phyloP scores from a whole-genome alignment of 148 eudicot species.

The Cornus florida region DNA sequence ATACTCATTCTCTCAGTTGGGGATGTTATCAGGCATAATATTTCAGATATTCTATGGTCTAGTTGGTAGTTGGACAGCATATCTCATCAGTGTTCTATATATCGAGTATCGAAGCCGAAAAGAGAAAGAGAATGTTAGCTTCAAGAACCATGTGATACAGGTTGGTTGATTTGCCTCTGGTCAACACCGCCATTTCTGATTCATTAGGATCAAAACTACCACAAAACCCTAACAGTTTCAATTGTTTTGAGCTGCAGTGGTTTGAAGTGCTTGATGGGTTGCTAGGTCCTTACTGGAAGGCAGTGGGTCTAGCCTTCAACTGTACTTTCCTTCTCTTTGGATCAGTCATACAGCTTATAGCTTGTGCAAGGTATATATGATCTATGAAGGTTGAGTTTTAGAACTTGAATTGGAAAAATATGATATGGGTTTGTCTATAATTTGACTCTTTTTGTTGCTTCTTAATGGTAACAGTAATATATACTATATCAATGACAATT shows the following conservation, averaged over 20 bases:
- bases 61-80: slow-evolving; percentile 91
- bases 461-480: slow-evolving; percentile 57
- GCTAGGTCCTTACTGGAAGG: slow-evolving; percentile 93
- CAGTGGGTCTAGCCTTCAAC: slow-evolving; percentile 73
- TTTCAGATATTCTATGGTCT: slow-evolving; percentile 78
- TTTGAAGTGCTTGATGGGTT: slow-evolving; percentile 90
- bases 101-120: slow-evolving; percentile 73
- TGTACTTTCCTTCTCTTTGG: slow-evolving; percentile 83
- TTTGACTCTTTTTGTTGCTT: neutral
- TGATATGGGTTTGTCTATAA: neutral
- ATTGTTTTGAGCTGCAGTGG: slow-evolving; percentile 51
- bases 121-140: slow-evolving; percentile 87
- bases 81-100: slow-evolving; percentile 83
- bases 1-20: slow-evolving; percentile 86
- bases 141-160: slow-evolving; percentile 96
- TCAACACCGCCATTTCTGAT: neutral
- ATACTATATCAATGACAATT: slow-evolving; percentile 82
- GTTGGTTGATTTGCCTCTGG: slow-evolving; percentile 19
- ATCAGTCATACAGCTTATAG: slow-evolving; percentile 91
- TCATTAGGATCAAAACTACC: neutral
- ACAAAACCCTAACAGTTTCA: neutral
- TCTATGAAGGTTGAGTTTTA: slow-evolving; percentile 2
- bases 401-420: neutral
- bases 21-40: slow-evolving; percentile 73
- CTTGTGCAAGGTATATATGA: slow-evolving; percentile 66